Evolutionary conservation across 768 basidiomycete species (phyloP), one percentile per base, ranked within the genome.

Genomic region (Mycena vitilis): DNA sequence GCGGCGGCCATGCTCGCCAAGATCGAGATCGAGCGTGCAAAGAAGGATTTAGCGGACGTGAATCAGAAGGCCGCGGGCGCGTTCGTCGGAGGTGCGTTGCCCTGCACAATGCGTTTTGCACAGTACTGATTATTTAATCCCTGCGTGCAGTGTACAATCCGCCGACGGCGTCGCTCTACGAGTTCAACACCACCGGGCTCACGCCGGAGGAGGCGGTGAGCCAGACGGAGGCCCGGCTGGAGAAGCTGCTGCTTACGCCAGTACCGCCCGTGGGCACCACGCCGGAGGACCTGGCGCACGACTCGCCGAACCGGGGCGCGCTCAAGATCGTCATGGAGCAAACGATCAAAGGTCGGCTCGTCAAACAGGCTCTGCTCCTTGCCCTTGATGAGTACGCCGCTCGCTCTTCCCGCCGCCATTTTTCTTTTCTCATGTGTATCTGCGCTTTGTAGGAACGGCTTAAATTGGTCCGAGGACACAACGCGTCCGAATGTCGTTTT

Each of bases 151-250:
- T 57, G 20, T 72, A 68, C 53, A 72, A 69, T 53, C 71, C 66
- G 23, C 67, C 71, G 22, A 54, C 67, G 22, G 71, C 71, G 4
- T 72, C 71, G 45, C 64, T 69, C 22, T 72, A 72, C 52, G 71
- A 72, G 60, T 48, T 72, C 60, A 72, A 72, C 49, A 72, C 71
- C 25, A 72, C 71, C n/a, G 71, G 71, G 45, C 57, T 72, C 51
- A 72, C 71, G 53, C 64, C 67, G 5, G 63, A 68, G 38, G 71
- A 72, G n/a, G 67, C 67, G 37, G 71, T 72, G 34, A 34, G 52
- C 22, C 71, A 72, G 60, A 69, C 67, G n/a, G 71, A 72, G 52
- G 48, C 23, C 34, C 63, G 71, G 1, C 61, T 72, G 23, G 71
- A 57, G 23, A 56, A 55, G 40, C 49, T 72, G 20, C 47, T 72